Base-by-base conservation (phyloP, 148 eudicot genomes). In the Vaccinium myrtillus region DNA sequence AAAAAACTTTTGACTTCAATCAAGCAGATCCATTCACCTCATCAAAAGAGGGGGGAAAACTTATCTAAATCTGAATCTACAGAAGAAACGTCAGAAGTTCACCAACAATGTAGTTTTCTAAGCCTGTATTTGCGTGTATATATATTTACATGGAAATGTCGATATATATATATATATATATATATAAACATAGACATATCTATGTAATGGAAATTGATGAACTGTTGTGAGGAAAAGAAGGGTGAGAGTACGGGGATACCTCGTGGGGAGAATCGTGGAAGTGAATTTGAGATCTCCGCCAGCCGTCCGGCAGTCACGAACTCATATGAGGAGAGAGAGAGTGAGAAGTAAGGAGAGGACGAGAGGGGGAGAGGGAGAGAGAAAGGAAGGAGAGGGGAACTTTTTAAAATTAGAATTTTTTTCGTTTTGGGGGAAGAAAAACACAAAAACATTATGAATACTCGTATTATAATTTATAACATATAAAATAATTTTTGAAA, bases 201-300 rank as follows among this genome's bases (percentile, higher is more conserved):
- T 78, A 7, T 36, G 9, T 14, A 36, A 2, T 25, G 39, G 69
- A 77, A 43, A 59, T 46, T 51, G 48, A 53, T 10, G 84, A 82
- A 32, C 70, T 69, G 77, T 32, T 32, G 8, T 4, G 30, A 8
- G 10, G 18, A 19, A 13, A 32, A 53, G 39, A 51, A 82, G 48
- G 65, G 13, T 83, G 21, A 8, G 21, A 23, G 76, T 23, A 63
- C 21, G 13, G 30, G 30, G 21, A 30, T 59, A n/a, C 69, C 75
- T 74, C 65, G 4, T 27, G 27, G 21, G 25, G 70, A n/a, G 6
- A 48, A 61, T 76, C 48, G 81, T 2, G 14, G 61, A 30, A 61
- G 81, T 19, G 36, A 75, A 75, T 30, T 84, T 78, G 82, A 85
- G 84, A 85, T 85, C 87, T 81, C 84, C 84, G 65, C 83, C 80